Conservation (phyloP, 106 monocot genomes). For the Narthecium ossifragum region DNA sequence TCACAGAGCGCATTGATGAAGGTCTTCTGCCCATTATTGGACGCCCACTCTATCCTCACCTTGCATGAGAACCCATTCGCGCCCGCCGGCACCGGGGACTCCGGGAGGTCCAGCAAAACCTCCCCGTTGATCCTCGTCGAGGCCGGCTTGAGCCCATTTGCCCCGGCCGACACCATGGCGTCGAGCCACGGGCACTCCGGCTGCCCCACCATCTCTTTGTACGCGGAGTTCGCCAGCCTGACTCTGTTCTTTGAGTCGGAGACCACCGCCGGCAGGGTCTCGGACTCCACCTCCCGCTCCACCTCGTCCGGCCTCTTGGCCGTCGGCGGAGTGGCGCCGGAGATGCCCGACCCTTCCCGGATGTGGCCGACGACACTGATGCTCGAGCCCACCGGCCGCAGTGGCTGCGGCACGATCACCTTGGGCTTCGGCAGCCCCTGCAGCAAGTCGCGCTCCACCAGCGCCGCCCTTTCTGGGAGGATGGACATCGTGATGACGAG, state of each 20-base stretch:
- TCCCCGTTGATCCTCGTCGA: conserved; percentile 51
- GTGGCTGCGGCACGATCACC: conserved; percentile 52
- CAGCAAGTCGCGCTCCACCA: conserved; percentile 55
- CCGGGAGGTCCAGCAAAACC: conserved; percentile 49
- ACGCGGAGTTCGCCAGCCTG: conserved; percentile 60
- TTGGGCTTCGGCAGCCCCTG: conserved; percentile 34
- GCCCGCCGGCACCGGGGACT: background rate
- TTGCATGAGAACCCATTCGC: background rate
- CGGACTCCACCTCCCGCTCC: conserved; percentile 73
- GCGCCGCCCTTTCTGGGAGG: no score
- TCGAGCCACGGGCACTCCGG: conserved; percentile 67
- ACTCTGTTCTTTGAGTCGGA: conserved; percentile 78
- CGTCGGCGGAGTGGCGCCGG: background rate
- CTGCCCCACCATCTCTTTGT: conserved; percentile 67
- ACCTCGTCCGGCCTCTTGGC: conserved; percentile 43
- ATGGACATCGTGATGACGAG: no score
- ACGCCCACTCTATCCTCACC: background rate
- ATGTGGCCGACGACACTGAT: conserved; percentile 31
- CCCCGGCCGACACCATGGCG: conserved; percentile 16
- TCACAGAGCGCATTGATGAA: background rate
- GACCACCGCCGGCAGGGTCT: conserved; percentile 60
- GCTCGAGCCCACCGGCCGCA: conserved; percentile 69
- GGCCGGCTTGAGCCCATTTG: background rate
- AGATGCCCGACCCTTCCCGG: conserved; percentile 3
- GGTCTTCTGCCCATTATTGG: background rate